These are phyloP conservation scores for Tetradesmus obliquus DNA, from an alignment of 139 green algal genomes.

Conservation along the genomic window DNA sequence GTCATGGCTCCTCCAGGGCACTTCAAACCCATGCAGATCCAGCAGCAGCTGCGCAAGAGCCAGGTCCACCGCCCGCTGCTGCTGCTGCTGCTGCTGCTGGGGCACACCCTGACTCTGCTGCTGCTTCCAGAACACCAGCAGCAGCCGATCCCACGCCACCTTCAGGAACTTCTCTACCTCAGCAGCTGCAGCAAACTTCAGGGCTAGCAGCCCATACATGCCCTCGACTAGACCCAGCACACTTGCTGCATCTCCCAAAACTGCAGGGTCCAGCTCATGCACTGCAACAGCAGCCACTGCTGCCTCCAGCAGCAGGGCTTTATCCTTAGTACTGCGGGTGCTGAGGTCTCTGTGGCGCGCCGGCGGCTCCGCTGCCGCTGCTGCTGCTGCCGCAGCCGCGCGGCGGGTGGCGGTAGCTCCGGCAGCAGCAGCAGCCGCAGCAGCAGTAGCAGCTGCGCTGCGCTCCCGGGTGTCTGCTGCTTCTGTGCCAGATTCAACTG, in stretches of 20 bases:
- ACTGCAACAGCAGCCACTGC: not conserved
- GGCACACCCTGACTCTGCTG: not conserved
- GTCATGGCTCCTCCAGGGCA: not conserved
- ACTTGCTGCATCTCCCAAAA: not conserved
- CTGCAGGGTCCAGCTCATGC: constrained; percentile 10
- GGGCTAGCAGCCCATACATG: not conserved
- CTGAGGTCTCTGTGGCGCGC: not conserved
- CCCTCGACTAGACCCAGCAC: constrained; percentile 20
- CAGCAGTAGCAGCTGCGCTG: not conserved
- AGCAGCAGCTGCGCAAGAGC: constrained; percentile 19
- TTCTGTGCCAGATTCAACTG: not conserved
- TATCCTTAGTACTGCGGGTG: not conserved
- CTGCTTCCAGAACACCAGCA: not conserved
- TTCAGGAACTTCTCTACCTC: not conserved
- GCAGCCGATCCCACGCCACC: constrained; percentile 10
- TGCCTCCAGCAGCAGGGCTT: constrained; percentile 17
- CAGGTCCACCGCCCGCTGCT: not conserved
- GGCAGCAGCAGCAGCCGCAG: not conserved
- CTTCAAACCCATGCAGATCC: not conserved
- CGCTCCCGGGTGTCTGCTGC: not conserved
- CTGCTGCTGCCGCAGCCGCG: not conserved
- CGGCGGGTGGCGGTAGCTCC: not conserved
- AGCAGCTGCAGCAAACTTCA: not conserved
- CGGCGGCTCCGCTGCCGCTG: not conserved
- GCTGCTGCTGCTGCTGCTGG: constrained; percentile 5